phyloP scores from a whole-genome alignment of 768 basidiomycete genomes.

The Lepiota venenata region DNA sequence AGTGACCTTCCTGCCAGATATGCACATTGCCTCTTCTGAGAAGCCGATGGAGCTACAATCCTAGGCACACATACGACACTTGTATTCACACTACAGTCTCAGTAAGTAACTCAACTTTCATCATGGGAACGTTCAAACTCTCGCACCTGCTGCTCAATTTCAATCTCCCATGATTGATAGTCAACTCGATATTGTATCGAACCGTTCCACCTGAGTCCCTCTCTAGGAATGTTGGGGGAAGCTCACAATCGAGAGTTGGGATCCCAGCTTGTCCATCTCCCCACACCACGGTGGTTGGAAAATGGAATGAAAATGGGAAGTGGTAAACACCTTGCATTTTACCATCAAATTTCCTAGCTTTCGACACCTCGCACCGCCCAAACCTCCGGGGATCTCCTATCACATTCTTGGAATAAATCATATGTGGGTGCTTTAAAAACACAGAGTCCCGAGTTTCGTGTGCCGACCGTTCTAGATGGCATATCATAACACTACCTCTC shows the following conservation, averaged over 20 bases:
- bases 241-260: neutral
- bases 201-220: neutral
- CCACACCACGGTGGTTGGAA: neutral
- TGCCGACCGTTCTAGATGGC: neutral
- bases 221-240: neutral
- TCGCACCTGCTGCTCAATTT: neutral
- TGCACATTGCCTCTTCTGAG: neutral
- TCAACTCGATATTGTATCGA: neutral
- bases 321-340: neutral
- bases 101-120: too few relatives aligned
- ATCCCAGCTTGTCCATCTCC: neutral
- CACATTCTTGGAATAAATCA: neutral
- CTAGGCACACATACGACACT: neutral
- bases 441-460: neutral
- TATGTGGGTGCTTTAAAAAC: neutral
- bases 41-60: slow-evolving; percentile 1
- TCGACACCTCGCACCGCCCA: neutral
- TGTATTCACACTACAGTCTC: neutral
- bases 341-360: neutral
- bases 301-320: neutral
- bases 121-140: neutral
- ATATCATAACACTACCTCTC: neutral
- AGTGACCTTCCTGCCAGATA: neutral
- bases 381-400: neutral
- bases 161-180: neutral